phyloP scores from a whole-genome alignment of 148 eudicot genomes.

The Spergularia marina region DNA sequence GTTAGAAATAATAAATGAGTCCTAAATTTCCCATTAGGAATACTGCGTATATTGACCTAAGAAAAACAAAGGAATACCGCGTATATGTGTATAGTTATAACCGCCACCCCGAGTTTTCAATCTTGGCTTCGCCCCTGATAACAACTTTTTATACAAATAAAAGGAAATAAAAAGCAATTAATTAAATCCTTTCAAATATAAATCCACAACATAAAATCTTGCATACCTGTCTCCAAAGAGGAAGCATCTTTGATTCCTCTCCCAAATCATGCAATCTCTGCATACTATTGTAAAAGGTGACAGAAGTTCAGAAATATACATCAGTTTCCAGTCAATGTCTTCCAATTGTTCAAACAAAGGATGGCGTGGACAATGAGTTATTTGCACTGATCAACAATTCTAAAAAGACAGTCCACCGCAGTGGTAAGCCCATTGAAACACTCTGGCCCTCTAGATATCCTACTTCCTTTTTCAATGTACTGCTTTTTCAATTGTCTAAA shows the following conservation, averaged over 20 bases:
- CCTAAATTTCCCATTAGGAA: too few relatives aligned
- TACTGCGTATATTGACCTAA: too few relatives aligned
- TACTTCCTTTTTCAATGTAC: neutral
- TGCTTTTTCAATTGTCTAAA: too few relatives aligned
- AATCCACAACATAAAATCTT: neutral
- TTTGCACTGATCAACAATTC: neutral
- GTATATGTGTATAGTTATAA: too few relatives aligned
- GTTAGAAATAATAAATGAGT: too few relatives aligned
- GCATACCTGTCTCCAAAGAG: constrained; percentile 97
- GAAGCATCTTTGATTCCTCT: constrained; percentile 82
- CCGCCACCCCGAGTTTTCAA: too few relatives aligned
- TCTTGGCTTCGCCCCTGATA: too few relatives aligned
- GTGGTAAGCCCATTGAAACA: neutral
- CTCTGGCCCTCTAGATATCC: neutral
- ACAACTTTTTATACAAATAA: neutral
- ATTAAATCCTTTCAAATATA: constrained; percentile 3
- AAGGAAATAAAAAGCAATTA: neutral
- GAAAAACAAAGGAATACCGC: too few relatives aligned
- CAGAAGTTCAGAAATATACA: constrained; percentile 10
- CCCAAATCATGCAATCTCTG: constrained; percentile 79
- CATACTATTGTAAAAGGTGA: constrained; percentile 49
- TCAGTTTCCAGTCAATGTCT: neutral
- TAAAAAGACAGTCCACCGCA: neutral
- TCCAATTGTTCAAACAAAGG: neutral
- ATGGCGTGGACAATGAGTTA: neutral